Base-by-base conservation (phyloP, 2,329 filamentous ascomycete genomes). In the Colletotrichum theobromicola region DNA sequence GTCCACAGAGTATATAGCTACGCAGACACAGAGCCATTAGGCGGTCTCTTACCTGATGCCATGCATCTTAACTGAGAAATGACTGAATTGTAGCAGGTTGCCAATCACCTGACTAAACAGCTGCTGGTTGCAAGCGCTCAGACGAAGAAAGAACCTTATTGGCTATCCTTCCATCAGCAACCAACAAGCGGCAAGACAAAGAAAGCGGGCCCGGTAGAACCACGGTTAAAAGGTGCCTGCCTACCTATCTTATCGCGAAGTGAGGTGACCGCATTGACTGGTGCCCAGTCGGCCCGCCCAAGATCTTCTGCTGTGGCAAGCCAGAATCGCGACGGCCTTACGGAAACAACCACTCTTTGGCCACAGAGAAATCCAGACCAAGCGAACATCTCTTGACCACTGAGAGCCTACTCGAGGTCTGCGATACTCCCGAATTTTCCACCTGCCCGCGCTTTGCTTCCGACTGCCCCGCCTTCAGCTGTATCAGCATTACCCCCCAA, bases 211-310 rank as follows among this genome's bases (percentile, higher is more conserved):
- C 46, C 70, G 75, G 75, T 21, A n/a, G 50, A 75, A 35, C 18
- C 32, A 55, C 42, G 42, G 42, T 50, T 50, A 50, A 50, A 32
- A 50, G 10, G 60, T 21, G 15, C 55, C 28, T 35, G 67, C 30
- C 62, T 32, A 32, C 30, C 37, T 72, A 68, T 68, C 75, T 76
- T 76, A 76, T 76, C 75, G 68, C 60, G 67, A 46, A 61, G 66
- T 57, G 55, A 58, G 58, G 74, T 74, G 74, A 76, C 72, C 71
- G 74, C 75, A 76, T 76, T 74, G 64, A 75, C 73, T 65, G 69
- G 35, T 75, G 70, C 58, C 58, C 65, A 74, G 73, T 75, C 62
- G 63, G 64, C 30, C 35, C 73, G 58, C 46, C 53, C 63, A 26
- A 61, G 46, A 62, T 32, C 70, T 53, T 74, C 65, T 32, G 64